Base-by-base conservation (phyloP, 2,329 filamentous ascomycete genomes). In the Cadophora malorum region DNA sequence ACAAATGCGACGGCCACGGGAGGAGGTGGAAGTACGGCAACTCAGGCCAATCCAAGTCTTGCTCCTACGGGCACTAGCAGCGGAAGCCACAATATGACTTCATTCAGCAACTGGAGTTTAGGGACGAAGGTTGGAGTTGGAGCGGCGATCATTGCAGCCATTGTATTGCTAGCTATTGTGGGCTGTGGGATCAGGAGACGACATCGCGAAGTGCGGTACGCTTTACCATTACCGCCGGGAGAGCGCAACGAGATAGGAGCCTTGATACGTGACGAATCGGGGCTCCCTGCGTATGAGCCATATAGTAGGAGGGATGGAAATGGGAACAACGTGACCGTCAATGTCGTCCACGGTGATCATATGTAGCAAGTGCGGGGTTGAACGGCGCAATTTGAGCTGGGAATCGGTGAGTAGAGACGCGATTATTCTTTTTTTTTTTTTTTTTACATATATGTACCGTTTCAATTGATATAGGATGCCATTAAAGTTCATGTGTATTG, bases 261-360 rank as follows among this genome's bases (percentile, higher is more conserved):
- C 41, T 45, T 45, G 41, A 45, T 45, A 19, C 16, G 19, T 12
- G 16, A 45, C 16, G 8, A 45, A 19, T 45, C 41, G 41, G 41
- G 41, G 3, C 16, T 45, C 12, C 41, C 41, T 33, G 47, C 58
- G 8, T 69, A 69, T 49, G 67, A 69, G n/a, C 64, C 64, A 12
- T 67, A 67, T 38, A 28, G 67, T 16, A 56, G 61, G 21, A 35
- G 47, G 35, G 45, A 58, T 21, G 58, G 56, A 3, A 35, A 52
- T 19, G 62, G 28, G 23, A 65, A 67, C 47, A 64, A 69, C 53
- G 67, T 69, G 4, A 69, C 67, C 0, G 67, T 69, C 6, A 69
- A 69, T 60, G 67, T 69, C n/a, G 67, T 69, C 12, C 67, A 67
- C 45, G 64, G 67, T 2, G 67, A 69, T 65, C 56, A 66, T 5